These are phyloP conservation scores for Kuraishia ogatae DNA, from an alignment of 805 yeast genomes.

Conservation along the genomic window DNA sequence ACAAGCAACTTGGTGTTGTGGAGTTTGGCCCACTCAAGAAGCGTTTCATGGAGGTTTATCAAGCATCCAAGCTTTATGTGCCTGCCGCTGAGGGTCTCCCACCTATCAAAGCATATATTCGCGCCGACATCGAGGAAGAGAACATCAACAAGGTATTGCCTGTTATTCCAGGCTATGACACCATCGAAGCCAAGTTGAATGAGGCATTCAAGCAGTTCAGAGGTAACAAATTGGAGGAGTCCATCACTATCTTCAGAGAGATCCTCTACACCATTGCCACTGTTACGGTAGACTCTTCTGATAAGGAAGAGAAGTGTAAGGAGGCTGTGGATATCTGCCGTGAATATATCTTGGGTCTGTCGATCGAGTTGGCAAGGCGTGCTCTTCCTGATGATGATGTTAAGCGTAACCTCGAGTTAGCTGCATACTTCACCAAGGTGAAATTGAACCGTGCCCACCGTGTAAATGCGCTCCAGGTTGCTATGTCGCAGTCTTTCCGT, in stretches of 20 bases:
- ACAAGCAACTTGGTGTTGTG: slow-evolving; percentile 81
- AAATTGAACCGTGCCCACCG: slow-evolving; percentile 77
- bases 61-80: slow-evolving; percentile 66
- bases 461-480: slow-evolving; percentile 85
- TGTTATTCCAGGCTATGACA: slow-evolving; percentile 63
- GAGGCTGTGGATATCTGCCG: slow-evolving; percentile 68
- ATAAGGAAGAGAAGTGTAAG: slow-evolving; percentile 67
- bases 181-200: slow-evolving; percentile 49
- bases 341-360: slow-evolving; percentile 86
- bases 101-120: slow-evolving; percentile 57
- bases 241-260: slow-evolving; percentile 71
- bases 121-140: slow-evolving; percentile 56
- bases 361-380: slow-evolving; percentile 88
- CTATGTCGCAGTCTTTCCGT: slow-evolving; percentile 88
- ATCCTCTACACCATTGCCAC: slow-evolving; percentile 71
- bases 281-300: slow-evolving; percentile 60
- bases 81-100: slow-evolving; percentile 71
- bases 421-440: slow-evolving; percentile 89
- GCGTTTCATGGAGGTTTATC: slow-evolving; percentile 79
- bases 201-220: slow-evolving; percentile 80
- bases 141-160: slow-evolving; percentile 47
- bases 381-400: slow-evolving; percentile 59
- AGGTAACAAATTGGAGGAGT: slow-evolving; percentile 73
- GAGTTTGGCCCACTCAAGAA: slow-evolving; percentile 81
- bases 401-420: slow-evolving; percentile 86